Evolutionary conservation across 306 rosid genomes (phyloP).

Genomic region (Hippophae gyantsensis): DNA sequence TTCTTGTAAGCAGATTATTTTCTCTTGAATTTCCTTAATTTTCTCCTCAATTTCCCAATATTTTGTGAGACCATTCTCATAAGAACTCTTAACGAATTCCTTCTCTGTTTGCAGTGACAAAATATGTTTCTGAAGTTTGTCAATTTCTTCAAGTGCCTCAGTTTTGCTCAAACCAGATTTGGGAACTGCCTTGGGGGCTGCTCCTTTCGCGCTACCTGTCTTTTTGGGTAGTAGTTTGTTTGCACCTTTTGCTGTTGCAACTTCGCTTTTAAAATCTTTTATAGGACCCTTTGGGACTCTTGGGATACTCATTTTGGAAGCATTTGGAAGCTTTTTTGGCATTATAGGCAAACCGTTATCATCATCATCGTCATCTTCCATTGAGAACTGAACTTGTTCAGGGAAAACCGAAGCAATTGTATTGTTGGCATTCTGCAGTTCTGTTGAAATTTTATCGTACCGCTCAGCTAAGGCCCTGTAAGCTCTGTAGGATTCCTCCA

Average conservation of each 20-base stretch:
- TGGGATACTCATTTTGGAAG: conserved; percentile 37
- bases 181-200: conserved; percentile 16
- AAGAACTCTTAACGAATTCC: conserved; percentile 77
- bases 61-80: conserved; percentile 47
- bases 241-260: conserved; percentile 40
- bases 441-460: conserved; percentile 87
- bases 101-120: conserved; percentile 76
- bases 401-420: conserved; percentile 88
- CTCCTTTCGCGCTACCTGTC: conserved; percentile 3
- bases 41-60: conserved; percentile 68
- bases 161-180: conserved; percentile 74
- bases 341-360: conserved; percentile 37
- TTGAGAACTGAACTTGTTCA: conserved; percentile 68
- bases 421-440: conserved; percentile 91
- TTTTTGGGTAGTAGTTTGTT: conserved; percentile 36
- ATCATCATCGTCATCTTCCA: conserved; percentile 88
- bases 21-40: conserved; percentile 63
- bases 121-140: conserved; percentile 75
- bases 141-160: conserved; percentile 59
- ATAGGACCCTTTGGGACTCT: conserved; percentile 51
- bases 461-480: conserved; percentile 89
- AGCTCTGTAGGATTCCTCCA: conserved; percentile 76
- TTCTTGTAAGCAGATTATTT: conserved; percentile 60
- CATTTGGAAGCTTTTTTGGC: conserved; percentile 34
- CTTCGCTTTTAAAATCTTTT: conserved; percentile 39